A percentile compares a stretch with the other conserved stretches of the same genome.
Conservation (phyloP, 192 early-diverging fungal genomes). For the Backusella westeae region DNA sequence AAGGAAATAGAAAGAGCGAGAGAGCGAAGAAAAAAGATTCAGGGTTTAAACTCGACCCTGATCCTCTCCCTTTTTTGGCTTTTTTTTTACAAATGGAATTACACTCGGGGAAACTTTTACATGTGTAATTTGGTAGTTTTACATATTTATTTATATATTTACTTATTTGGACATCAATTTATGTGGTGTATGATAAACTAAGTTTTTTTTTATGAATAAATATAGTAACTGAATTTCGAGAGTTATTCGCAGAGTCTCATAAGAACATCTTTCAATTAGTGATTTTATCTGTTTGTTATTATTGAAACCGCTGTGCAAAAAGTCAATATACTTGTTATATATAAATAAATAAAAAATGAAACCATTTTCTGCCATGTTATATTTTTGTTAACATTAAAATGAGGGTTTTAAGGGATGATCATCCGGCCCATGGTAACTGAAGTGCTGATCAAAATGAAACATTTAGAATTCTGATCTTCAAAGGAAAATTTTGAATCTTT, state of each 20-base stretch:
- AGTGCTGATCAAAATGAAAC: neutral
- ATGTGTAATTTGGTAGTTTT: neutral
- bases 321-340: too few species aligned
- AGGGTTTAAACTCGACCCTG: neutral
- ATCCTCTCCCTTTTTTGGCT: neutral
- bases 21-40: neutral
- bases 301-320: too few species aligned
- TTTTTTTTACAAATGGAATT: neutral
- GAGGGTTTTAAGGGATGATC: neutral
- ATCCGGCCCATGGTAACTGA: neutral
- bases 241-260: too few species aligned
- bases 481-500: too few species aligned
- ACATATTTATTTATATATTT: neutral
- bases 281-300: too few species aligned
- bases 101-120: neutral
- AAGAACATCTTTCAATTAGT: too few species aligned
- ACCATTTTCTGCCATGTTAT: too few species aligned
- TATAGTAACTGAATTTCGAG: too few species aligned
- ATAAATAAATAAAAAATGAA: too few species aligned
- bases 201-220: too few species aligned
- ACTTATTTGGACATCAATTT: neutral
- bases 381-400: too few species aligned
- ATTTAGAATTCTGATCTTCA: neutral
- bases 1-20: neutral
- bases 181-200: too few species aligned